Conservation (phyloP, 305 asterid species). For the Stenogyne calaminthoides region DNA sequence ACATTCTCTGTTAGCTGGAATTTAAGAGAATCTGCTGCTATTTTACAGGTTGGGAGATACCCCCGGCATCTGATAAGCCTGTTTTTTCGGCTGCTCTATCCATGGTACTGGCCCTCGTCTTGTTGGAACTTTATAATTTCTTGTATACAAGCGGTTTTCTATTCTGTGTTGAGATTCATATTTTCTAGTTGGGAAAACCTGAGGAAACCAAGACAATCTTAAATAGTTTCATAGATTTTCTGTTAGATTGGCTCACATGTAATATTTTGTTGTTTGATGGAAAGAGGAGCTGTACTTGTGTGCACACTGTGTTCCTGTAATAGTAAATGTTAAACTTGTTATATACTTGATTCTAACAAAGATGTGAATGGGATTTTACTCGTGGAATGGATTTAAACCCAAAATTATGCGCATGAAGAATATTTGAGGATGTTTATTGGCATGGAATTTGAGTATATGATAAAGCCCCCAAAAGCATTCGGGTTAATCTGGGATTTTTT, state of each 20-base stretch:
- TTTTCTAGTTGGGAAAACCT: conserved; percentile 68
- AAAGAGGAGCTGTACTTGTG: conserved; percentile 22
- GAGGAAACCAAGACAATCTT: conserved; percentile 46
- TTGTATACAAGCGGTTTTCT: conserved; percentile 65
- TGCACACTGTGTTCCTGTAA: conserved; percentile 29
- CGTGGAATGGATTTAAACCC: background rate
- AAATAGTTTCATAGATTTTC: background rate
- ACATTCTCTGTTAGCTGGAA: background rate
- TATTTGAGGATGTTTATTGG: no score
- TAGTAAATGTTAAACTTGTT: background rate
- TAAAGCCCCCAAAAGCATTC: no score
- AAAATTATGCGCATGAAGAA: no score
- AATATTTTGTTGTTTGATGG: background rate
- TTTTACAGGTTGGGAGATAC: conserved; percentile 76
- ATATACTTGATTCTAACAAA: conserved; percentile 9
- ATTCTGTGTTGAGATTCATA: conserved; percentile 56
- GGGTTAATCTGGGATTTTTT: no score
- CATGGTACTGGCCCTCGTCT: conserved; percentile 99
- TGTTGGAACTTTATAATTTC: conserved; percentile 90
- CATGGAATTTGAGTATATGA: no score
- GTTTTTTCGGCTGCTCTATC: conserved; percentile 88
- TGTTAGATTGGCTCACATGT: background rate
- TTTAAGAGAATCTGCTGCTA: background rate
- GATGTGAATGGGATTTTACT: background rate
- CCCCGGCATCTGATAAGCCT: conserved; percentile 93